A percentile compares a stretch with the other conserved stretches of the same genome.
phyloP scores from a whole-genome alignment of 1,139 yeast genomes.

The Blastobotrys capitulatus region DNA sequence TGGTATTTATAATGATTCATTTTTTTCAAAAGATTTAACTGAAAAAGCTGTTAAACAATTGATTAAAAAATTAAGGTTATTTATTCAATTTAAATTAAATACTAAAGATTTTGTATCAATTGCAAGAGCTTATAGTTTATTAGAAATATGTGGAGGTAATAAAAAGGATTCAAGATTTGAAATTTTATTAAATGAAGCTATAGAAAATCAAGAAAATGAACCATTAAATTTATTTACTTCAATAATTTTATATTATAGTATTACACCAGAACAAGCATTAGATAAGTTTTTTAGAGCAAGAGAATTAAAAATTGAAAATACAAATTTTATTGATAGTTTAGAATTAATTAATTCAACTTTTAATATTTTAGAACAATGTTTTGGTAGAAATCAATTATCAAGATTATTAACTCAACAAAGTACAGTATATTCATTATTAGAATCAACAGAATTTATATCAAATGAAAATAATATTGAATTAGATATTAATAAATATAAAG shows the following conservation, averaged over 20 bases:
- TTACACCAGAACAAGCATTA: constrained; percentile 2
- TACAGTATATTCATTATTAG: constrained; percentile 22
- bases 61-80: constrained; percentile 8
- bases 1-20: constrained; percentile 14
- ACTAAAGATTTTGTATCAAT: constrained; percentile 13
- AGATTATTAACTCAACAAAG: constrained; percentile 20
- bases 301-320: constrained; percentile 6
- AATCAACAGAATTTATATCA: constrained; percentile 21
- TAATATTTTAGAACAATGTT: constrained; percentile 19
- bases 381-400: constrained; percentile 21
- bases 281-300: neutral
- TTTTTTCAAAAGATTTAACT: constrained; percentile 7
- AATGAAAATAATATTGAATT: constrained; percentile 16
- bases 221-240: constrained; percentile 8
- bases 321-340: constrained; percentile 14
- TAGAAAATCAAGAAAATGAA: constrained; percentile 4
- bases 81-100: constrained; percentile 11
- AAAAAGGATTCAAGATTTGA: constrained; percentile 4
- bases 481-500: constrained; percentile 63
- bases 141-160: constrained; percentile 8
- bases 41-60: constrained; percentile 11
- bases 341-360: constrained; percentile 20
- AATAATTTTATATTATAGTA: neutral
- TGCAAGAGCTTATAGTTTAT: constrained; percentile 17
- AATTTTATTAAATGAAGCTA: constrained; percentile 11